Evolutionary conservation across 2,329 filamentous ascomycete genomes (phyloP).

Genomic region (Fusarium armeniacum): DNA sequence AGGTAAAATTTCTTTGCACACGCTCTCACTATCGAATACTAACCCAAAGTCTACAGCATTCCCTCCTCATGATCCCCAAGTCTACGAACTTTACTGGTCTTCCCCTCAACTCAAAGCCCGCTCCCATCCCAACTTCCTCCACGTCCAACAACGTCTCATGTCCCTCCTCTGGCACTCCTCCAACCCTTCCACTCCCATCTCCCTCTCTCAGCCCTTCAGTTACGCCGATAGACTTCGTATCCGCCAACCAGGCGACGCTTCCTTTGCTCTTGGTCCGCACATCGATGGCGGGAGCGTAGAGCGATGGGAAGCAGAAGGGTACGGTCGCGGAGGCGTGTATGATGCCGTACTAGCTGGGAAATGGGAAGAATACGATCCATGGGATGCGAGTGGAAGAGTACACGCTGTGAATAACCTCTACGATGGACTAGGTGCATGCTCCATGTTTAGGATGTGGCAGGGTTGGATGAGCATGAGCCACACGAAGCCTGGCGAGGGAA

Average conservation of each 20-base stretch:
- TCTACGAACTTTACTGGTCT: constrained; percentile 84
- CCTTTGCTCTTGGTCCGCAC: constrained; percentile 80
- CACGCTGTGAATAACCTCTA: constrained; percentile 81
- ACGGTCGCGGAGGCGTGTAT: constrained; percentile 78
- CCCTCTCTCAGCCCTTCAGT: constrained; percentile 68
- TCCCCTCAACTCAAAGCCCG: constrained; percentile 76
- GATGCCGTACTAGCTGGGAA: constrained; percentile 77
- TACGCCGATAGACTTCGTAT: constrained; percentile 82
- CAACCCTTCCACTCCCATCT: constrained; percentile 63
- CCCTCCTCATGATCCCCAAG: constrained; percentile 74
- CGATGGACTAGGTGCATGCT: constrained; percentile 83
- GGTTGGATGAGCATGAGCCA: constrained; percentile 87
- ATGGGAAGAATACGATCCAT: constrained; percentile 88
- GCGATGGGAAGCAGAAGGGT: constrained; percentile 79
- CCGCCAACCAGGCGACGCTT: constrained; percentile 76
- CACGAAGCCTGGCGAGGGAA: constrained; percentile 81
- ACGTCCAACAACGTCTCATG: constrained; percentile 73
- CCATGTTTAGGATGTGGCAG: constrained; percentile 89
- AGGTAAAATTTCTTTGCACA: constrained; percentile 52
- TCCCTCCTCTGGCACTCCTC: constrained; percentile 70
- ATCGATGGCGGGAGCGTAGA: constrained; percentile 81
- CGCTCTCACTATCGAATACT: neutral
- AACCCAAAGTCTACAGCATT: constrained; percentile 64
- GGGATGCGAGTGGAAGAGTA: constrained; percentile 79
- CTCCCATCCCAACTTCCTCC: constrained; percentile 74